A percentile compares a stretch with the other conserved stretches of the same genome.
These are phyloP conservation scores for Penicillium sp. DNA, from an alignment of 2,329 filamentous ascomycete species.

Conservation along the genomic window DNA sequence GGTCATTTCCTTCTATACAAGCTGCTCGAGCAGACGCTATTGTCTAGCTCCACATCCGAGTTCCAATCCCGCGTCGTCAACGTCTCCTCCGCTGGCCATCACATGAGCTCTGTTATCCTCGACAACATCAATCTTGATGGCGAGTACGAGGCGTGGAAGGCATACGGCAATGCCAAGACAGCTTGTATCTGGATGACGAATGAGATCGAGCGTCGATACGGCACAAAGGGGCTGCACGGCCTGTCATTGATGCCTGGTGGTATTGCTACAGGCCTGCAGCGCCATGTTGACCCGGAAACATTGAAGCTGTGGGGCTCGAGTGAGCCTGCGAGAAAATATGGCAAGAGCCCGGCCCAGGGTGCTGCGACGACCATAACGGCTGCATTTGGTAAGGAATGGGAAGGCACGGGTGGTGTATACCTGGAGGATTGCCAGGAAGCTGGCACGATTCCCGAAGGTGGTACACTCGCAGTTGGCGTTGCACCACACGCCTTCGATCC, in stretches of 20 bases:
- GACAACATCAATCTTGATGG: slow-evolving; percentile 28
- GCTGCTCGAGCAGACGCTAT: slow-evolving; percentile 27
- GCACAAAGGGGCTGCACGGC: background rate
- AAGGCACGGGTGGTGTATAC: background rate
- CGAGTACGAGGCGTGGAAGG: background rate
- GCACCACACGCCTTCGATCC: too few relatives aligned
- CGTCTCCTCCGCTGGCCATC: slow-evolving; percentile 18
- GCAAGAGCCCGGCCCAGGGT: background rate
- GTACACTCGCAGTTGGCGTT: too few relatives aligned
- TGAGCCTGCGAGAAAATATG: background rate
- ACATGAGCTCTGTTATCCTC: slow-evolving; percentile 23
- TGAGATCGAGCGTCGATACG: background rate
- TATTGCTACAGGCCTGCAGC: background rate
- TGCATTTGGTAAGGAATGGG: background rate
- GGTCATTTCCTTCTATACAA: slow-evolving; percentile 37
- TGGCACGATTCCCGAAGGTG: too few relatives aligned
- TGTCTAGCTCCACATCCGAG: slow-evolving; percentile 5
- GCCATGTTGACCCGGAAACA: background rate
- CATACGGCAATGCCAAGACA: slow-evolving; percentile 46
- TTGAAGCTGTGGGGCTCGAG: background rate
- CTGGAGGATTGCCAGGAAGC: background rate
- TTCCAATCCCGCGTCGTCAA: slow-evolving; percentile 10
- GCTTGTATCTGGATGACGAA: slow-evolving; percentile 46
- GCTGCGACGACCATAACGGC: background rate
- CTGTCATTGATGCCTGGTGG: background rate